Percentiles rank a stretch among this genome's conserved stretches.
Evolutionary conservation across 169 alveolate genomes (phyloP).

Genomic region (Eimeria acervulina): DNA sequence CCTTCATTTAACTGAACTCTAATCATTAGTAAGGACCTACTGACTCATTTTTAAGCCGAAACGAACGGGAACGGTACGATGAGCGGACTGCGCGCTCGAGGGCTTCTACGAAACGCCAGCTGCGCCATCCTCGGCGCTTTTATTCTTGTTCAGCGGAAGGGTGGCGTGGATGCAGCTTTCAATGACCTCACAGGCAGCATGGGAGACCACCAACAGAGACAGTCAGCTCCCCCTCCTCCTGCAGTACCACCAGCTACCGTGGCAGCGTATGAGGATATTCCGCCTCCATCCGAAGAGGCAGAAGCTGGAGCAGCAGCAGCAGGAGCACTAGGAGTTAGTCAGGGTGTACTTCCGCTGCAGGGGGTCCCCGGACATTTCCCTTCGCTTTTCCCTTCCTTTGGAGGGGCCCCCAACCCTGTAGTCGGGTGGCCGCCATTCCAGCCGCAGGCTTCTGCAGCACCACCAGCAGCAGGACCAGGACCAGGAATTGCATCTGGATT

Average conservation of each 20-base stretch:
- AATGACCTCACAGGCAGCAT: slow-evolving; percentile 13
- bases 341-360: not conserved
- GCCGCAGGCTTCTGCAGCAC: not conserved
- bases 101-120: slow-evolving; percentile 2
- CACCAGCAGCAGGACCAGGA: not conserved
- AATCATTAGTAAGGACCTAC: not conserved
- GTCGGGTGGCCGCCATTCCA: not conserved
- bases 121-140: slow-evolving; percentile 48
- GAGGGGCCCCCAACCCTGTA: not conserved
- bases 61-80: not conserved
- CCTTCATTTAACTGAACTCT: not conserved
- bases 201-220: not conserved
- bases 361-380: not conserved
- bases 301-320: not conserved
- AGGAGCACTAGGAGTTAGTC: not conserved
- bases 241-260: not conserved
- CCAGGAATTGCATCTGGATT: not conserved
- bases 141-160: not conserved
- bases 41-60: not conserved
- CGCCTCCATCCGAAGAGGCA: not conserved
- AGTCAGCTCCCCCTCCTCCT: not conserved
- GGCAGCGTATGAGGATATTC: not conserved
- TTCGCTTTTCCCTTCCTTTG: not conserved
- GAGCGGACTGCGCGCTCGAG: slow-evolving; percentile 31
- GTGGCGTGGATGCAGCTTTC: not conserved